Evolutionary conservation across 768 basidiomycete genomes (phyloP), one percentile per base, ranked within the genome.

Genomic region (Scleroderma citrinum): DNA sequence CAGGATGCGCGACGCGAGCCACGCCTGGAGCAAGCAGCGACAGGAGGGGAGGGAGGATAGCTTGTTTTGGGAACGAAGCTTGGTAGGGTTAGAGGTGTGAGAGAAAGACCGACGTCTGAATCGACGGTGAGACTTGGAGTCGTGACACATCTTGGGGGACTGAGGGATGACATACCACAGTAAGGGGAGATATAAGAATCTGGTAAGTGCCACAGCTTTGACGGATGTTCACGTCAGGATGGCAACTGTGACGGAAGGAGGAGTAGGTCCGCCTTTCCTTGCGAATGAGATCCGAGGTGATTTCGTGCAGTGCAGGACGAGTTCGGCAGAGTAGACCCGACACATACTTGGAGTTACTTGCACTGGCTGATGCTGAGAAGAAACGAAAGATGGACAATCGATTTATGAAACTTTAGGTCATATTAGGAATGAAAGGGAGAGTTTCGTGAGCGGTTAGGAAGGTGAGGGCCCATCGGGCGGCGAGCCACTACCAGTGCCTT

Each of bases 1-100:
- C 21, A 80, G 58, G 54, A 69, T 60, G 57, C 82, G 73, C 26
- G 82, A 84, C 11, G 78, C 73, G 16, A 80, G 57, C 82, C 82
- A 84, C 29, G 75, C 76, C 44, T 81, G 76, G 48, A 63, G 56
- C 21, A 68, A 17, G 37, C 63, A 60, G 51, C 40, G 51, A 44
- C 53, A 51, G 39, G 52, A 50, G 24, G 53, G 39, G 21, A 44
- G 14, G 8, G 55, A 31, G 1, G 46, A 11, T 3, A 44, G 38
- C 44, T 50, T 50, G 5, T 46, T 12, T 16, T 44, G 39, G n/a
- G 36, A 40, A 17, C 41, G 36, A 19, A 23, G 30, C 21, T 44
- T 44, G 46, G n/a, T 41, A 16, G 48, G 19, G 42, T 36, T 40
- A 26, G 31, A 30, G 40, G n/a, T 16, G 21, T 45, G 54, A 24